A percentile compares a stretch with the other conserved stretches of the same genome.
phyloP scores from a whole-genome alignment of 2,329 filamentous ascomycete genomes.

The Chaetomium sp. region DNA sequence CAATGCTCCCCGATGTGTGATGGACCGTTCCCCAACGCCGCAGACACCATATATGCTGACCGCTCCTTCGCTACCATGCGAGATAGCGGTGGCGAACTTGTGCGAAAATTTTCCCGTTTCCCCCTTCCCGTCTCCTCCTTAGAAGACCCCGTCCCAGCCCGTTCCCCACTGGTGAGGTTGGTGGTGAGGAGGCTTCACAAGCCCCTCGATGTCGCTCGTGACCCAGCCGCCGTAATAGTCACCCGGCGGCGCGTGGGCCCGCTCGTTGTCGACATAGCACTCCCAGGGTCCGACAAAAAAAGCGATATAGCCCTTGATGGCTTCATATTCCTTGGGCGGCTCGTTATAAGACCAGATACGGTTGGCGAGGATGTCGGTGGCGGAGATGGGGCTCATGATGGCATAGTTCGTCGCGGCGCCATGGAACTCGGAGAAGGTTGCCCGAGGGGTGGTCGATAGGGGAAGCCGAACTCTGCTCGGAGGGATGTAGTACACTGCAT shows the following conservation, averaged over 20 bases:
- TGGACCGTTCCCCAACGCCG: constrained; percentile 27
- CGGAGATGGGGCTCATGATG: constrained; percentile 45
- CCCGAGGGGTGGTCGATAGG: constrained; percentile 49
- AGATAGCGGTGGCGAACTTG: constrained; percentile 21
- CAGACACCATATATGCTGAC: constrained; percentile 30
- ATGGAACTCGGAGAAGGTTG: constrained; percentile 63
- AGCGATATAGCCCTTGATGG: constrained; percentile 58
- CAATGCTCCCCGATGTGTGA: constrained; percentile 22
- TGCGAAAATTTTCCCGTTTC: constrained; percentile 16
- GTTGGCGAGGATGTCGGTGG: constrained; percentile 46
- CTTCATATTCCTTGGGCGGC: constrained; percentile 54
- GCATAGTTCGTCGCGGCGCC: constrained; percentile 61
- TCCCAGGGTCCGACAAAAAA: constrained; percentile 65
- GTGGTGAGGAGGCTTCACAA: constrained; percentile 45
- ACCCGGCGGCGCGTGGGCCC: constrained; percentile 59
- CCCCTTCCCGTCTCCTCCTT: not conserved
- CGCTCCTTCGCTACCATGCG: constrained; percentile 13
- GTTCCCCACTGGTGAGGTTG: constrained; percentile 37
- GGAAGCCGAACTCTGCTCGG: constrained; percentile 51
- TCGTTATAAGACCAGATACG: constrained; percentile 62
- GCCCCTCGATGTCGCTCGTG: constrained; percentile 60
- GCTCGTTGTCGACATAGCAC: constrained; percentile 63
- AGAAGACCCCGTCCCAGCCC: constrained; percentile 28
- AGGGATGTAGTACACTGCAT: constrained; percentile 61
- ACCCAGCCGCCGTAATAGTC: constrained; percentile 69